Evolutionary conservation across 1,139 yeast species (phyloP).

Genomic region (Scheffersomyces parashehatae): DNA sequence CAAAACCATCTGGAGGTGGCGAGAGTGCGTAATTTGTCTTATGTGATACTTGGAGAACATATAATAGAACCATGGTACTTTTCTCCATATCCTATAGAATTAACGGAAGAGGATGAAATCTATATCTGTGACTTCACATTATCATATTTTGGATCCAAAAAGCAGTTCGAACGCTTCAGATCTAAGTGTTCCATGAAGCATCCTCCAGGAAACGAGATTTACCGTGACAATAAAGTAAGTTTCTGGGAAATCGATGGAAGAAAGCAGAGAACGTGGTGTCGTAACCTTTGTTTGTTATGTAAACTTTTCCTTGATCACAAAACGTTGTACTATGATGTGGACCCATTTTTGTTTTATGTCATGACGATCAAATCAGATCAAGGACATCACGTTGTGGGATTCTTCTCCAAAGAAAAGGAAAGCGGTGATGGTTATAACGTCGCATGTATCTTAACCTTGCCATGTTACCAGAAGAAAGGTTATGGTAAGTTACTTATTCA

Average conservation of each 20-base stretch:
- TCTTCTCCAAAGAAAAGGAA: constrained; percentile 94
- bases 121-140: constrained; percentile 91
- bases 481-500: constrained; percentile 90
- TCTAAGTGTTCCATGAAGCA: constrained; percentile 82
- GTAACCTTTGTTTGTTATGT: constrained; percentile 84
- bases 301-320: constrained; percentile 93
- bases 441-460: constrained; percentile 93
- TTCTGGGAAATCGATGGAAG: constrained; percentile 97
- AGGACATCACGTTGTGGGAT: constrained; percentile 95
- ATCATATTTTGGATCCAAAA: constrained; percentile 82
- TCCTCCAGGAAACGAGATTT: constrained; percentile 98
- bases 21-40: constrained; percentile 78
- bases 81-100: constrained; percentile 93
- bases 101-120: constrained; percentile 85
- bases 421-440: constrained; percentile 95
- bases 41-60: constrained; percentile 82
- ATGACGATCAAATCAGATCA: constrained; percentile 87
- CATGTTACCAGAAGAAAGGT: constrained; percentile 95
- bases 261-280: constrained; percentile 94
- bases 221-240: constrained; percentile 73
- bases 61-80: constrained; percentile 99
- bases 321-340: constrained; percentile 94
- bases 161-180: constrained; percentile 91
- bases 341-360: constrained; percentile 91
- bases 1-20: constrained; percentile 89